phyloP scores from a whole-genome alignment of 2,329 filamentous ascomycete species.

The Canariomyces notabilis region DNA sequence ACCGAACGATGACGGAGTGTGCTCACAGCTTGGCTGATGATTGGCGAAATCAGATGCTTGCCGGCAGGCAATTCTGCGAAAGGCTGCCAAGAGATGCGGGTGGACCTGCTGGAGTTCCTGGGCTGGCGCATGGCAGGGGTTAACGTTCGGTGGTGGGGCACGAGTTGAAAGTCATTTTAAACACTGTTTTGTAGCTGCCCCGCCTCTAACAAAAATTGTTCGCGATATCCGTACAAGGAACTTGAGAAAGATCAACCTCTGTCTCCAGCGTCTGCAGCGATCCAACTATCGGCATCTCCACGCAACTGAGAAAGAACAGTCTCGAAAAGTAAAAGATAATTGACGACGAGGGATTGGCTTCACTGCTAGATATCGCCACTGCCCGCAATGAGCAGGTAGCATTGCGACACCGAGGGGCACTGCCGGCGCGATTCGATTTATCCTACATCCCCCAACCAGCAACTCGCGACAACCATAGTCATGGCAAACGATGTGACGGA shows the following conservation, averaged over 20 bases:
- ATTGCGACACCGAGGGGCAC: constrained; percentile 15
- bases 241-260: too few relatives aligned
- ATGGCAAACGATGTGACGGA: constrained; percentile 1
- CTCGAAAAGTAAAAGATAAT: too few relatives aligned
- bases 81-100: background rate
- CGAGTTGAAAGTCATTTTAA: constrained; percentile 22
- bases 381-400: constrained; percentile 23
- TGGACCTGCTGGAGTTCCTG: background rate
- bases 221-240: too few relatives aligned
- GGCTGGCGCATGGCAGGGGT: background rate
- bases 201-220: constrained; percentile 23
- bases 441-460: background rate
- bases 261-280: background rate
- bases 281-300: background rate
- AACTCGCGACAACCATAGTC: background rate
- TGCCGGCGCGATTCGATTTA: constrained; percentile 1
- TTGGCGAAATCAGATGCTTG: constrained; percentile 3
- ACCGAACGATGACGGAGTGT: constrained; percentile 19
- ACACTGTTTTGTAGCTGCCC: constrained; percentile 19
- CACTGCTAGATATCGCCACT: background rate
- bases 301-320: background rate
- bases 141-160: constrained; percentile 24
- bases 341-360: too few relatives aligned
- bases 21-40: constrained; percentile 9
- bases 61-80: background rate